These are phyloP conservation scores for Nidula microcarpa DNA, from an alignment of 768 basidiomycete species.

Conservation along the genomic window DNA sequence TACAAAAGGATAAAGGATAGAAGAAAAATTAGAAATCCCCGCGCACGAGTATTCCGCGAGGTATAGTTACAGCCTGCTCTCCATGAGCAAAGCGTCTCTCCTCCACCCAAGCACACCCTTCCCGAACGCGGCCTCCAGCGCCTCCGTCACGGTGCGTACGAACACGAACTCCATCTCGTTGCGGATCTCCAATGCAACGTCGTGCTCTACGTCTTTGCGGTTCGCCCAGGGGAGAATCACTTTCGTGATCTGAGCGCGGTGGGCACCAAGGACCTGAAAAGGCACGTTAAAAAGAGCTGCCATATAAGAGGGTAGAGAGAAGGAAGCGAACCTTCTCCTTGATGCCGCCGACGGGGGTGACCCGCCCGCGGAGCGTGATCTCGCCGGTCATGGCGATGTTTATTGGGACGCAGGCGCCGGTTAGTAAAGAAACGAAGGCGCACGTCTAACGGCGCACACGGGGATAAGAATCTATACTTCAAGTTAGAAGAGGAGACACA, in stretches of 20 bases:
- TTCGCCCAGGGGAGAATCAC: slow-evolving; percentile 85
- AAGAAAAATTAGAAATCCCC: background rate
- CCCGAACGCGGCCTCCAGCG: slow-evolving; percentile 81
- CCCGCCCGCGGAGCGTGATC: slow-evolving; percentile 81
- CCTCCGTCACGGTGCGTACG: slow-evolving; percentile 76
- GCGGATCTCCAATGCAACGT: slow-evolving; percentile 70
- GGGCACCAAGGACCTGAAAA: slow-evolving; percentile 59
- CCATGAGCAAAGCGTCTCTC: slow-evolving; percentile 34
- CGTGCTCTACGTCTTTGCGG: slow-evolving; percentile 83
- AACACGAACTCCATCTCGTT: slow-evolving; percentile 80
- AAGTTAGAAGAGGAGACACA: background rate
- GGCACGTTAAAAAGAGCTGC: no score
- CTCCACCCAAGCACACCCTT: slow-evolving; percentile 65
- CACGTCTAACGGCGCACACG: slow-evolving; percentile 46
- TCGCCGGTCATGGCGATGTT: slow-evolving; percentile 90
- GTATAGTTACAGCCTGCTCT: slow-evolving; percentile 26
- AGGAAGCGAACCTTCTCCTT: slow-evolving; percentile 74
- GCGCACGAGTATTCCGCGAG: background rate
- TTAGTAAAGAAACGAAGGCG: slow-evolving; percentile 83
- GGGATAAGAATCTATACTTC: background rate
- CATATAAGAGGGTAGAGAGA: no score
- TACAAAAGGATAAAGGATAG: background rate
- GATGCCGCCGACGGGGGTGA: slow-evolving; percentile 86
- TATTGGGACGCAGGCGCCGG: slow-evolving; percentile 67
- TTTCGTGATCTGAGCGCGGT: slow-evolving; percentile 79